Base-by-base conservation (phyloP, 495 filamentous ascomycete species). In the Physcia stellaris region DNA sequence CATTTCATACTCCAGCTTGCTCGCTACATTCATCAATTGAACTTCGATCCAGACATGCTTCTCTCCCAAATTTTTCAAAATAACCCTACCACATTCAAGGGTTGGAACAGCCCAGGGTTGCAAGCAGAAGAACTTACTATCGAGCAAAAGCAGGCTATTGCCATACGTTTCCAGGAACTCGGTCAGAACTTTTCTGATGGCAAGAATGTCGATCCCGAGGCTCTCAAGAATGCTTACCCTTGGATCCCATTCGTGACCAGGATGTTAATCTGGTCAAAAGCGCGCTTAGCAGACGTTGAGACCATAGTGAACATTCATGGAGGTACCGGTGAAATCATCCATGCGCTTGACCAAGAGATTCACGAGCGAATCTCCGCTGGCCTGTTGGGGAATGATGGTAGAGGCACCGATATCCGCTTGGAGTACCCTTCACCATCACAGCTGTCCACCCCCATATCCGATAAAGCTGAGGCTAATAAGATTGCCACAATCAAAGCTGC, bases 11-110 rank as follows among this genome's bases (percentile, higher is more conserved):
- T 41, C 19, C 32, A 45, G 10, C 43, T 63, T 15, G 17, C 42
- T 6, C 37, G 42, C 19, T 22, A 37, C 11, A 20, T 28, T 13
- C 21, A 49, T 6, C 41, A 56, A 7, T 18, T 32, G 1, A 43
- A 53, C 24, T 52, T 49, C 13, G 43, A 62, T 45, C 54, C 55
- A 12, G 60, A 65, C 18, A 17, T 23, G 7, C 39, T 55, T 4
- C 22, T 62, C 9, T 26, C 33, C 9, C 37, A 49, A 9, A 30
- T 46, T 1, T 62, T 62, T 33, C 56, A 42, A 22, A 43, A 48
- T n/a, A 32, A 31, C 24, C 18, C 31, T 19, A 34, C 39, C 10
- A 37, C n/a, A 1, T 12, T 52, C 0, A 49, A 40, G n/a, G 49
- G 42, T 20, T 54, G 51, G 51, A 21, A 39, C 20, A 13, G 42